Evolutionary conservation across 108 stramenopile species (phyloP).

Genomic region (Chaetoceros muelleri): DNA sequence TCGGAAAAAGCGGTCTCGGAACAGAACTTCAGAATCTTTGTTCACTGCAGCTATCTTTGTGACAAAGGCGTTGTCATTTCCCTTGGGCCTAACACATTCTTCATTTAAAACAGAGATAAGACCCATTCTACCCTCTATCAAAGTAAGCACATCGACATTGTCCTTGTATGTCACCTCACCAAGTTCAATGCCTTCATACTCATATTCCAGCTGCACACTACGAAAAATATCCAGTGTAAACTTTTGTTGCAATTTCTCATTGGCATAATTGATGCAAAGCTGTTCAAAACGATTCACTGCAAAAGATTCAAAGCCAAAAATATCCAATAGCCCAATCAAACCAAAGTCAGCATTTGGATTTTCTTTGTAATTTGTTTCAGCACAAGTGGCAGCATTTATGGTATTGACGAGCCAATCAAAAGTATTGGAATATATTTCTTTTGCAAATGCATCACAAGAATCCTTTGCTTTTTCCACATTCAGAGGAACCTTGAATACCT

Average conservation of each 20-base stretch:
- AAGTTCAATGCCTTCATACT: conserved; percentile 86
- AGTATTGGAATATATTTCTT: conserved; percentile 89
- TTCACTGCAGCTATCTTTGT: conserved; percentile 64
- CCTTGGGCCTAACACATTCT: conserved; percentile 88
- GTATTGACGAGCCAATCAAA: conserved; percentile 90
- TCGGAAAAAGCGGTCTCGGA: conserved; percentile 40
- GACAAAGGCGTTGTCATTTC: conserved; percentile 79
- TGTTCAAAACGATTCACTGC: conserved; percentile 82
- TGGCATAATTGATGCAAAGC: conserved; percentile 95
- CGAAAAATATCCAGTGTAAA: conserved; percentile 74
- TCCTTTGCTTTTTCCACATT: conserved; percentile 66
- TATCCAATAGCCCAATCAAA: conserved; percentile 83
- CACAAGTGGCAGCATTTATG: conserved; percentile 85
- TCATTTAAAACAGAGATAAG: conserved; percentile 93
- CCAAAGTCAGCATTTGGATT: conserved; percentile 22
- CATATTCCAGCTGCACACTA: conserved; percentile 80
- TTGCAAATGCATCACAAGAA: conserved; percentile 91
- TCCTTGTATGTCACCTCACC: conserved; percentile 87
- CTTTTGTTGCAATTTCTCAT: conserved; percentile 94
- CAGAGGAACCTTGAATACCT: conserved; percentile 71
- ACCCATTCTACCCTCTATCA: conserved; percentile 92
- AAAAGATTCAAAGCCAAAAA: conserved; percentile 96
- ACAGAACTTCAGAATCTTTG: conserved; percentile 43
- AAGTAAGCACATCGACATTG: conserved; percentile 85
- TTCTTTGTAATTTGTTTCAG: conserved; percentile 32